Evolutionary conservation across 2,329 filamentous ascomycete species (phyloP).

Genomic region (Phyllosticta paracitricarpa): DNA sequence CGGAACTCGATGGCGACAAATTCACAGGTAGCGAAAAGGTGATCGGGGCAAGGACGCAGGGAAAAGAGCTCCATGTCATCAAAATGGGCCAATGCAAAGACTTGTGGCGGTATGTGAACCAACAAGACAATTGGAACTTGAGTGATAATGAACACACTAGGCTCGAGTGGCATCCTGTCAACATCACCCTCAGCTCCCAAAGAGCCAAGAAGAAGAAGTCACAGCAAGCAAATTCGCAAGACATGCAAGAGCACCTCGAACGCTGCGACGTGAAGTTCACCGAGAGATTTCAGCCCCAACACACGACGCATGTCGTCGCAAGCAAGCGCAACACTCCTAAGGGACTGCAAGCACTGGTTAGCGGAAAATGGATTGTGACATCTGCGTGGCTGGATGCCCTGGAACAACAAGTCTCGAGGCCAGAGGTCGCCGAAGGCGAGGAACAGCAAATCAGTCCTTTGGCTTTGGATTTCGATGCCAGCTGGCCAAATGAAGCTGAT

Average conservation of each 20-base stretch:
- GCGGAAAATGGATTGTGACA: conserved; percentile 67
- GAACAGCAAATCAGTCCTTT: conserved; percentile 17
- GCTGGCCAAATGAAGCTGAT: conserved; percentile 66
- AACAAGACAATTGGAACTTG: not conserved
- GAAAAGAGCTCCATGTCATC: conserved; percentile 51
- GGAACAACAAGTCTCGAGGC: conserved; percentile 35
- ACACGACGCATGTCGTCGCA: conserved; percentile 80
- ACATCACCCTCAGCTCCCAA: not conserved
- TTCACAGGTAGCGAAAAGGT: conserved; percentile 46
- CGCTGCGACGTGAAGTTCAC: conserved; percentile 82
- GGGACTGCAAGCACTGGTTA: conserved; percentile 76
- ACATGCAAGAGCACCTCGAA: conserved; percentile 59
- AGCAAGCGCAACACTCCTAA: conserved; percentile 85
- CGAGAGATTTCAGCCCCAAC: conserved; percentile 56
- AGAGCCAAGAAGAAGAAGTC: not conserved
- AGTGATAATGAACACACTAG: not conserved
- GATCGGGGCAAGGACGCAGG: conserved; percentile 35
- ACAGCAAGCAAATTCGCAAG: conserved; percentile 16
- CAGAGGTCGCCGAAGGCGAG: conserved; percentile 55
- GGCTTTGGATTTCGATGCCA: conserved; percentile 59
- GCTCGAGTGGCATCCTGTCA: conserved; percentile 6
- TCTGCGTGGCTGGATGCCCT: conserved; percentile 65
- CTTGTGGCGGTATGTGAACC: conserved; percentile 43
- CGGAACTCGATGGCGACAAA: conserved; percentile 61
- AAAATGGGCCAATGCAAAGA: conserved; percentile 61